phyloP scores from a whole-genome alignment of 1,139 yeast genomes.

The Chernovozyma aurita region DNA sequence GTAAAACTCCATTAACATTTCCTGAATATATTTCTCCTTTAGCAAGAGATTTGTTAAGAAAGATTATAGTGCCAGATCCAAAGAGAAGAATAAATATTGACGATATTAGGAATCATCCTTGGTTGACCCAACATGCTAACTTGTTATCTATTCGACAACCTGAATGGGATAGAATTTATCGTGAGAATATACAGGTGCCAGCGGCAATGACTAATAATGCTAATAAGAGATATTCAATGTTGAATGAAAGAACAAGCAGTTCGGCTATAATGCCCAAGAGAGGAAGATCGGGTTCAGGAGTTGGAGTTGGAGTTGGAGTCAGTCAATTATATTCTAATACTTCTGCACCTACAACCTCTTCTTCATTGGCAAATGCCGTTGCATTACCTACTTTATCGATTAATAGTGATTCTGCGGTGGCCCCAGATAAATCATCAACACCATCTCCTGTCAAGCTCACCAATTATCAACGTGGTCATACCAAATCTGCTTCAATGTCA shows the following conservation, averaged over 20 bases:
- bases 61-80: constrained; percentile 86
- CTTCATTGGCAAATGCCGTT: constrained; percentile 47
- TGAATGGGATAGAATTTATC: constrained; percentile 76
- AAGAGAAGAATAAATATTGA: constrained; percentile 63
- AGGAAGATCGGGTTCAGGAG: constrained; percentile 42
- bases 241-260: constrained; percentile 39
- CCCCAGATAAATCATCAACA: constrained; percentile 8
- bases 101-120: constrained; percentile 75
- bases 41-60: constrained; percentile 85
- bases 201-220: constrained; percentile 8
- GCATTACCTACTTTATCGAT: constrained; percentile 12
- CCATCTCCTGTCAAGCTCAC: constrained; percentile 19
- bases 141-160: constrained; percentile 79
- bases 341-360: constrained; percentile 51
- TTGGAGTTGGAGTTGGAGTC: constrained; percentile 22
- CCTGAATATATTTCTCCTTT: constrained; percentile 91
- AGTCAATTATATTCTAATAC: constrained; percentile 38
- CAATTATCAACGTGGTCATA: constrained; percentile 22
- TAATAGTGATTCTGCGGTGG: constrained; percentile 20
- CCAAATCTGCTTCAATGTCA: constrained; percentile 33
- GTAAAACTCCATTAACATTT: constrained; percentile 86
- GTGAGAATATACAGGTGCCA: constrained; percentile 21
- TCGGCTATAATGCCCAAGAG: constrained; percentile 31
- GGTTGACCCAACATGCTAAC: constrained; percentile 80
- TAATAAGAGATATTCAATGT: constrained; percentile 44